Base-by-base conservation (phyloP, 2,329 filamentous ascomycete species). In the Daldinia eschscholtzii region DNA sequence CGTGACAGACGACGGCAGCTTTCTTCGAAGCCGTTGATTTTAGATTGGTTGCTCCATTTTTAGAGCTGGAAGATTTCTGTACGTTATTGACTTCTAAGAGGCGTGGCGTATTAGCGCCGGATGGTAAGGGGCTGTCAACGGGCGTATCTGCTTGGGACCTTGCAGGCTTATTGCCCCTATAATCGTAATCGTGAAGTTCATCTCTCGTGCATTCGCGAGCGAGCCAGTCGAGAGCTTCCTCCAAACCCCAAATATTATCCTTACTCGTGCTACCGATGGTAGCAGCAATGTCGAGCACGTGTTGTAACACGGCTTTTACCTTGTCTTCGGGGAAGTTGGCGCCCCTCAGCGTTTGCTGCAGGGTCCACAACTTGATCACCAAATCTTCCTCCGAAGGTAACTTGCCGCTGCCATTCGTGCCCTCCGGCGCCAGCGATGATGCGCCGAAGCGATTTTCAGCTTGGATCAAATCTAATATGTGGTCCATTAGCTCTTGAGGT, bases 211-310 rank as follows among this genome's bases (percentile, higher is more conserved):
- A 93, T 77, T 96, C 88, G 71, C 93, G 84, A n/a, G 93, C 93
- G 61, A 98, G 86, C 93, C 94, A 97, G 74, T 98, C 93, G 20
- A 99, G 79, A 28, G 92, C 90, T 80, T 97, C 94, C 68, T 97
- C 91, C 39, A 98, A 82, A 9, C 94, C 94, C 92, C 93, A 97
- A 13, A 94, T 87, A 48, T 86, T 85, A 70, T 93, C 92, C 73
- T 89, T 91, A 67, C 79, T 83, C 20, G 82, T 81, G 10, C 83
- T 76, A 2, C 84, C 82, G 61, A 91, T 86, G 69, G 89, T 89
- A 33, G 89, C 85, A 30, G 89, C 89, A 71, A 92, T 90, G 46
- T 90, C 85, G 62, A 94, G 80, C 50, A 93, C 85, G 76, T 91
- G 84, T 72, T 87, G 86, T 67, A 97, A 78, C 7, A 87, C 89